Percentiles rank a stretch among this genome's conserved stretches.
Evolutionary conservation across 805 yeast species (phyloP).

Genomic region (Cyberlindnera lachancei): DNA sequence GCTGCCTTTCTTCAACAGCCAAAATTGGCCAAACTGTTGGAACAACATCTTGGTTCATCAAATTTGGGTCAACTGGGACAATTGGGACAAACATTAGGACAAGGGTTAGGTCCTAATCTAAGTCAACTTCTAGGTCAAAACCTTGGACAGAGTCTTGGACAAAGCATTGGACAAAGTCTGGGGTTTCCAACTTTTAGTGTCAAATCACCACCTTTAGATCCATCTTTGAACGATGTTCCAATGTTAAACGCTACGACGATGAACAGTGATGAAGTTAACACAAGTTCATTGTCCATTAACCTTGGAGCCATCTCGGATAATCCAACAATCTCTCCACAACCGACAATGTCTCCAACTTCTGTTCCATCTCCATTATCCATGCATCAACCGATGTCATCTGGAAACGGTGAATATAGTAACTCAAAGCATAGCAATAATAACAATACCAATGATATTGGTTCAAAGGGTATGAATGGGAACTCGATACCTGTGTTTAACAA

Average conservation of each 20-base stretch:
- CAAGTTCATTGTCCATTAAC: slow-evolving; percentile 16
- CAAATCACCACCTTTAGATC: slow-evolving; percentile 10
- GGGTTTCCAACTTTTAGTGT: slow-evolving; percentile 9
- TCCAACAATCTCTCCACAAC: slow-evolving; percentile 25
- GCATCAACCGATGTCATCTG: slow-evolving; percentile 13
- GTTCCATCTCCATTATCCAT: slow-evolving; percentile 19
- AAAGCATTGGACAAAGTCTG: neutral
- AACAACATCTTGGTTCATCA: neutral
- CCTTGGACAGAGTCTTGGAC: neutral
- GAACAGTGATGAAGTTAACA: slow-evolving; percentile 1
- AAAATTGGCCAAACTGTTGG: too few relatives aligned
- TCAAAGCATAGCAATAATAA: too few relatives aligned
- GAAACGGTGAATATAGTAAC: too few relatives aligned
- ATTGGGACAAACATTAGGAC: neutral
- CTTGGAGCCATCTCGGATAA: slow-evolving; percentile 20
- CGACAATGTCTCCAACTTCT: slow-evolving; percentile 22
- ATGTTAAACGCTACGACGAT: neutral
- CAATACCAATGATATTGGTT: too few relatives aligned
- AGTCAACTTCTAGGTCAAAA: neutral
- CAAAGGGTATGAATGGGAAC: too few relatives aligned
- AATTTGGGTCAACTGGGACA: neutral
- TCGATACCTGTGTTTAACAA: too few relatives aligned
- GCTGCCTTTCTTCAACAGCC: too few relatives aligned
- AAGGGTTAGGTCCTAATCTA: neutral
- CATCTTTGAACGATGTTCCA: slow-evolving; percentile 1